A percentile compares a stretch with the other conserved stretches of the same genome.
Evolutionary conservation across 306 rosid species (phyloP).

Genomic region (Comarum palustre): DNA sequence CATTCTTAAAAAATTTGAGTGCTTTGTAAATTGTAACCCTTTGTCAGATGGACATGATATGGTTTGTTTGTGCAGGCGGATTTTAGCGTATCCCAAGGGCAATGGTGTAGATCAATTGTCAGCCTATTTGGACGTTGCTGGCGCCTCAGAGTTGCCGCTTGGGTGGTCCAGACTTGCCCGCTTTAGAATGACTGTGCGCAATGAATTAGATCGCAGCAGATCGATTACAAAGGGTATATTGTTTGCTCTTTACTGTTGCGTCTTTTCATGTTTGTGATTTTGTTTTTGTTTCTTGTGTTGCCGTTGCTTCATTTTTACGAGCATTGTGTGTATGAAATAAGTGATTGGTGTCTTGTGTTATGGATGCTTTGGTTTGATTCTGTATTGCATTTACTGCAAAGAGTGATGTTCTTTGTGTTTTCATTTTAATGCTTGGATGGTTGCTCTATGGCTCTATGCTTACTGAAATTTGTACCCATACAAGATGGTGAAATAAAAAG

Average conservation of each 20-base stretch:
- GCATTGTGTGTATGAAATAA: not conserved
- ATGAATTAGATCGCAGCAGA: not conserved
- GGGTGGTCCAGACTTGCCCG: conserved; percentile 6
- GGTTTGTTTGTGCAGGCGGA: not conserved
- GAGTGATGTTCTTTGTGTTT: not conserved
- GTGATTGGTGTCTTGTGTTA: not conserved
- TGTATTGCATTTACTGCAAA: not conserved
- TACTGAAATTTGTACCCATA: not conserved
- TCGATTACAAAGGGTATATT: not conserved
- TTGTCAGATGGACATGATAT: not conserved
- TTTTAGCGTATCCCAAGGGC: not conserved
- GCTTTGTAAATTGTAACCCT: no score
- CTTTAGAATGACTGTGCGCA: not conserved
- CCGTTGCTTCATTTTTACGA: no score
- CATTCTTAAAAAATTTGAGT: not conserved
- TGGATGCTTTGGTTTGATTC: not conserved
- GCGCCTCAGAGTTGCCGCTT: not conserved
- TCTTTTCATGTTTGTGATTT: not conserved
- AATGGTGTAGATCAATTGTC: not conserved
- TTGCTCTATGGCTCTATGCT: not conserved
- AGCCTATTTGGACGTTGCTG: not conserved
- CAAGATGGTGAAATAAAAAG: not conserved
- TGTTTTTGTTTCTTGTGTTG: not conserved
- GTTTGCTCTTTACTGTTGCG: not conserved
- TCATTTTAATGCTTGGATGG: not conserved